These are phyloP conservation scores for Centella asiatica DNA, from an alignment of 129 eudicot genomes.

Conservation along the genomic window DNA sequence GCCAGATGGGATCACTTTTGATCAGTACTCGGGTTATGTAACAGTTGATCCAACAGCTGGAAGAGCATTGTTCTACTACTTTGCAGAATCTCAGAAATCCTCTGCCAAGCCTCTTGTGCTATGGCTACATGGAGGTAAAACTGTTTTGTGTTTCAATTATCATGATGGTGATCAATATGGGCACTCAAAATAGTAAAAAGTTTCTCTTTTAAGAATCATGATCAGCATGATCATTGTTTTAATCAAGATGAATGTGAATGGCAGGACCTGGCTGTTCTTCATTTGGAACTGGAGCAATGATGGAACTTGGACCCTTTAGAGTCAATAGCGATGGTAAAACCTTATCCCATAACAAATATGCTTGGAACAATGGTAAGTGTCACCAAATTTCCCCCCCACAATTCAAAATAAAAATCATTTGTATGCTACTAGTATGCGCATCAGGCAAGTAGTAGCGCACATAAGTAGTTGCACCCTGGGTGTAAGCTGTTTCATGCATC, in stretches of 20 bases:
- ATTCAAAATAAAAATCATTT: no score
- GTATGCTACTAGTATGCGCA: no score
- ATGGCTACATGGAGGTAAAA: slow-evolving; percentile 76
- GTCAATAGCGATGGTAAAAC: slow-evolving; percentile 20
- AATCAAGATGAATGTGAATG: not conserved
- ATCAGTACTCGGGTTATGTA: slow-evolving; percentile 68
- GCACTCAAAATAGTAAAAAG: no score
- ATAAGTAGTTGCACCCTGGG: no score
- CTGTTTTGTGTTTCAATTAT: not conserved
- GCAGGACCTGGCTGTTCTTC: slow-evolving; percentile 39
- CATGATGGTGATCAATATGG: no score
- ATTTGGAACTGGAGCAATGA: slow-evolving; percentile 17
- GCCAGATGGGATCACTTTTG: slow-evolving; percentile 37
- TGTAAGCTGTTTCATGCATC: no score
- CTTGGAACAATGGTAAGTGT: slow-evolving; percentile 50
- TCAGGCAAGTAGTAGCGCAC: no score
- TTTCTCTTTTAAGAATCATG: no score
- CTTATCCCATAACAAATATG: slow-evolving; percentile 5
- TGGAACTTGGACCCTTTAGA: slow-evolving; percentile 18
- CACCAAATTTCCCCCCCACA: no score
- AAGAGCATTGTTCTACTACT: slow-evolving; percentile 45
- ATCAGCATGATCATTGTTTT: not conserved
- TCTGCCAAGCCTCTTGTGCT: slow-evolving; percentile 52
- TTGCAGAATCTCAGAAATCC: slow-evolving; percentile 35
- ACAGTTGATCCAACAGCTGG: slow-evolving; percentile 47